A percentile compares a stretch with the other conserved stretches of the same genome.
These are phyloP conservation scores for Phyllachora maydis DNA, from an alignment of 2,329 filamentous ascomycete genomes.

Conservation along the genomic window DNA sequence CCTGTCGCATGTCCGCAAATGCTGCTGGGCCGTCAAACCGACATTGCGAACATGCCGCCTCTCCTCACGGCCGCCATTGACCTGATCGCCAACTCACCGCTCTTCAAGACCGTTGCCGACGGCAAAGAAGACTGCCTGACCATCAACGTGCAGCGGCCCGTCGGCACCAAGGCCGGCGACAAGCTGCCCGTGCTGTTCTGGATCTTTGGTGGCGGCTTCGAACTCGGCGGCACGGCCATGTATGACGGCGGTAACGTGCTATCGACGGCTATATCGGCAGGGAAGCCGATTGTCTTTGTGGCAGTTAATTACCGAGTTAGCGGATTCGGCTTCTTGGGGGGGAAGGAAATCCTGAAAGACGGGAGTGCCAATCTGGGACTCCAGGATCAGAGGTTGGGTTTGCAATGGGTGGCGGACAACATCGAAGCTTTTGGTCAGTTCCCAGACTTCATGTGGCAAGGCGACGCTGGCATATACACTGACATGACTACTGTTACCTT, in stretches of 20 bases:
- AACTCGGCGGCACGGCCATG: conserved; percentile 12
- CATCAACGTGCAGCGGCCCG: conserved; percentile 23
- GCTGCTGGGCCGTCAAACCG: conserved; percentile 15
- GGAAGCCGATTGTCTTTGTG: conserved; percentile 40
- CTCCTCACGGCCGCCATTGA: too few relatives aligned
- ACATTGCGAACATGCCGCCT: conserved; percentile 19
- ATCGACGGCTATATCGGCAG: conserved; percentile 13
- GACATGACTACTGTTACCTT: too few relatives aligned
- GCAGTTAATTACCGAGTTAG: conserved; percentile 42
- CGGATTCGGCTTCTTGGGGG: conserved; percentile 41
- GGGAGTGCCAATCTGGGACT: conserved; percentile 37
- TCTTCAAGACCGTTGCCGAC: conserved; percentile 12
- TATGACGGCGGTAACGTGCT: conserved; percentile 17
- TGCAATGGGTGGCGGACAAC: conserved; percentile 43
- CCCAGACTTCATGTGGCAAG: neutral
- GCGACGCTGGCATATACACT: neutral
- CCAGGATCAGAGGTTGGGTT: conserved; percentile 27
- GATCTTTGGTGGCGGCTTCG: conserved; percentile 33
- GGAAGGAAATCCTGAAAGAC: conserved; percentile 30
- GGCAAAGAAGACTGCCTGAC: conserved; percentile 30
- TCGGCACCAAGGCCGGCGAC: conserved; percentile 15
- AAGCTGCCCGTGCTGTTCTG: conserved; percentile 34
- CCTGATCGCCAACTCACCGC: neutral
- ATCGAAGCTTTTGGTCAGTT: conserved; percentile 35
- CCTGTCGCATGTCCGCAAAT: conserved; percentile 31